A percentile compares a stretch with the other conserved stretches of the same genome.
phyloP scores from a whole-genome alignment of 2,329 filamentous ascomycete species.

The Conoideocrella luteorostrata region DNA sequence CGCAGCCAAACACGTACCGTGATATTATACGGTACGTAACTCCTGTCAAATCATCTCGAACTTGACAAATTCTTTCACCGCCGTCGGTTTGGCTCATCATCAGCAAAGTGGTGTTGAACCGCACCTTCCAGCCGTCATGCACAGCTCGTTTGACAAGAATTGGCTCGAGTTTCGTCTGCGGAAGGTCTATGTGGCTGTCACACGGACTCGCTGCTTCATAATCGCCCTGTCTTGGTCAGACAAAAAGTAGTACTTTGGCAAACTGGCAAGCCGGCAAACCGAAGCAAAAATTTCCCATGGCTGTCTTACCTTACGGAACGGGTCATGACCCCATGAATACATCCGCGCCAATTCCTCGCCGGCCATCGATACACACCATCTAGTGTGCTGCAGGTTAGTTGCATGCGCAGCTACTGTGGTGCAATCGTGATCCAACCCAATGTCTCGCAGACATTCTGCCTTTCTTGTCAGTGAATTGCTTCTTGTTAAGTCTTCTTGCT shows the following conservation, averaged over 20 bases:
- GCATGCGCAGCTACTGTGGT: conserved; percentile 29
- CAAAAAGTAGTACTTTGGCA: too few relatives aligned
- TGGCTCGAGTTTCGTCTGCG: conserved; percentile 36
- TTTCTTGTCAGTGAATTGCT: neutral
- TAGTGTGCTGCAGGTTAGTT: conserved; percentile 39
- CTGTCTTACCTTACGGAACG: conserved; percentile 29
- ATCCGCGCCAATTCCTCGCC: conserved; percentile 45
- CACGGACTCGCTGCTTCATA: conserved; percentile 37
- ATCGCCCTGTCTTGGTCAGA: conserved; percentile 27
- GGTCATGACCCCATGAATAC: conserved; percentile 45
- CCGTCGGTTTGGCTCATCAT: conserved; percentile 19
- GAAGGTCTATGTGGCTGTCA: conserved; percentile 31
- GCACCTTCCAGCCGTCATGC: conserved; percentile 26
- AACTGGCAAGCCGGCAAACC: too few relatives aligned
- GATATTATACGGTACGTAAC: conserved; percentile 37
- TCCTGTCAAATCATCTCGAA: conserved; percentile 30
- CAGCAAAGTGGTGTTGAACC: conserved; percentile 30
- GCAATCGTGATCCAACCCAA: conserved; percentile 39
- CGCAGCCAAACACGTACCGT: conserved; percentile 49
- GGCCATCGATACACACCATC: conserved; percentile 47
- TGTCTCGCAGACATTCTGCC: conserved; percentile 45
- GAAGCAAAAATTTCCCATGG: neutral
- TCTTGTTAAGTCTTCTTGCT: neutral
- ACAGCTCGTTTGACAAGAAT: conserved; percentile 32
- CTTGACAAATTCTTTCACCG: conserved; percentile 20